These are phyloP conservation scores for Echinosophora koreensis DNA, from an alignment of 306 rosid genomes.

Conservation along the genomic window DNA sequence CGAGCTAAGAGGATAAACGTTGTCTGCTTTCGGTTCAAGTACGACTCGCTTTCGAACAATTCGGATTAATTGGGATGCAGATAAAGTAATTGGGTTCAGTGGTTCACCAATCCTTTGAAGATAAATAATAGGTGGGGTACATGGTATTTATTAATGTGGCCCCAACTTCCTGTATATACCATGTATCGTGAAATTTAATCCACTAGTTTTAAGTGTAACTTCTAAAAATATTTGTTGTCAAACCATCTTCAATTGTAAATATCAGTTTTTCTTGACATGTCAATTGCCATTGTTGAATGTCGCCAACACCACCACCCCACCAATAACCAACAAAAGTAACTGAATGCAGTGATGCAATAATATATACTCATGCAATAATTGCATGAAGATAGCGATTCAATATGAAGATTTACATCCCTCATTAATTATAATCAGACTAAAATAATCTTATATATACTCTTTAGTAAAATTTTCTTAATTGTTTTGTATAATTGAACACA, in stretches of 20 bases:
- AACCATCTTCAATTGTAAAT: background rate
- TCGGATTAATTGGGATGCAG: background rate
- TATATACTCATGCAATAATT: too few relatives aligned
- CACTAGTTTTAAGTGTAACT: background rate
- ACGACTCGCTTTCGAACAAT: constrained; percentile 34
- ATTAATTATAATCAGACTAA: too few relatives aligned
- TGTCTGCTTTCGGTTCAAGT: constrained; percentile 1
- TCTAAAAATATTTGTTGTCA: background rate
- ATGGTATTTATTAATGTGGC: background rate
- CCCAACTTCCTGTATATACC: too few relatives aligned
- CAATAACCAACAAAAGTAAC: background rate
- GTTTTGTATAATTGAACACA: too few relatives aligned
- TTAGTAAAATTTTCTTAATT: too few relatives aligned
- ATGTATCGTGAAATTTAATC: background rate
- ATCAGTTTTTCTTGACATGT: background rate
- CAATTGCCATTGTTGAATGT: constrained; percentile 5
- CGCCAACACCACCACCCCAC: background rate
- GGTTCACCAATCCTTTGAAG: constrained; percentile 19
- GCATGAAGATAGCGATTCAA: background rate
- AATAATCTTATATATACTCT: too few relatives aligned
- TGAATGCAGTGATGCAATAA: background rate
- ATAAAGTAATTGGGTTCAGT: background rate
- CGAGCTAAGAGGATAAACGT: constrained; percentile 10
- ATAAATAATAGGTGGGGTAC: constrained; percentile 4
- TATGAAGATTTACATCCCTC: too few relatives aligned